Evolutionary conservation across 2,329 filamentous ascomycete genomes (phyloP), one percentile per base, ranked within the genome.

Genomic region (Endoconidiophora laricicola): DNA sequence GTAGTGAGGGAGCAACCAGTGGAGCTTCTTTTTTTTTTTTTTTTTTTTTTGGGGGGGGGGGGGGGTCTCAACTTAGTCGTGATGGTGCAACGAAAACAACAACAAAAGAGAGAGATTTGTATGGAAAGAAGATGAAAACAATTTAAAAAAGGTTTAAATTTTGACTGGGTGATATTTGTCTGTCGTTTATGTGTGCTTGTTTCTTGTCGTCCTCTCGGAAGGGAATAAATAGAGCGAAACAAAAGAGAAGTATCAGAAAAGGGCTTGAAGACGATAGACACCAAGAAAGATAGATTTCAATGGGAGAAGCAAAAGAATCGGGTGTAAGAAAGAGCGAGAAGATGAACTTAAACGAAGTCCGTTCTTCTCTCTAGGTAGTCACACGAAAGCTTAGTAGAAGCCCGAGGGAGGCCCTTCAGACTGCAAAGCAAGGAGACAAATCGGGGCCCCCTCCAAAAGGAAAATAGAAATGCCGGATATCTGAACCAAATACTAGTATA

Each of bases 1-100:
- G 9, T 12, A 33, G 10, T 7, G 44, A 46, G 29, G 44, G 44
- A 46, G 44, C 44, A 46, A 46, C 44, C 33, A 46, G 23, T 23
- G 29, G 29, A 33, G 9, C 9, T 9, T 9, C 9, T 33, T 33
- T 7, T 3, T 33, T 7, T 12, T 33, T 33, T 33, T 33, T 33
- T 33, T 10, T n/a, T n/a, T n/a, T n/a, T n/a, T n/a, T n/a, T n/a
- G n/a, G n/a, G 16, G 16, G 16, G 16, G 16, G 16, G 16, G 16
- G 16, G 16, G 16, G 16, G 16, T 18, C 16, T 18, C 16, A 18
- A 33, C 29, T 33, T 9, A 12, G 29, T 9, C 12, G 12, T 33
- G 2, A 33, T 12, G 29, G 29, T 33, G 12, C 7, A 33, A 18
- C 16, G 16, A 33, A 33, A 33, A 33, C 29, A 33, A 46, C 16